Conservation (phyloP, 805 yeast species). For the Brettanomyces sp. region DNA sequence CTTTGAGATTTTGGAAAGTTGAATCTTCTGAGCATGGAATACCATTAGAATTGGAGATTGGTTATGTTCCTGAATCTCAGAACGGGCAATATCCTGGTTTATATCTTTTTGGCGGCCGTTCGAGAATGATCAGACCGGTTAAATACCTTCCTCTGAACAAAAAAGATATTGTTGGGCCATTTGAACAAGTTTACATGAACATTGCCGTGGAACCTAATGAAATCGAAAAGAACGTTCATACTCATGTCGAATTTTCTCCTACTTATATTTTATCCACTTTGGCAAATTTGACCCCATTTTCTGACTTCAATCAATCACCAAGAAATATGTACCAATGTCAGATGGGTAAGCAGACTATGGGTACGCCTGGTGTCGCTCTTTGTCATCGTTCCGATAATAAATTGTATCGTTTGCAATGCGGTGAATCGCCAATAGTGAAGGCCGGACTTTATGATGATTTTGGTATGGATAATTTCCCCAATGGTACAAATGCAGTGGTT, state of each 20-base stretch:
- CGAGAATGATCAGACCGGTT: slow-evolving; percentile 95
- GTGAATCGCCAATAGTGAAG: slow-evolving; percentile 95
- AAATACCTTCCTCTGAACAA: slow-evolving; percentile 79
- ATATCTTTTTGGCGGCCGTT: slow-evolving; percentile 80
- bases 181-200: slow-evolving; percentile 95
- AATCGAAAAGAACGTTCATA: slow-evolving; percentile 69
- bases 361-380: slow-evolving; percentile 97
- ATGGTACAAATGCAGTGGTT: slow-evolving; percentile 96
- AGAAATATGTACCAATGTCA: slow-evolving; percentile 99
- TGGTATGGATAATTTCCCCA: slow-evolving; percentile 97
- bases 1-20: slow-evolving; percentile 88
- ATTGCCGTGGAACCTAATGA: slow-evolving; percentile 92
- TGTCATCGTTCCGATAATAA: slow-evolving; percentile 91
- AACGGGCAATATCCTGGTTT: slow-evolving; percentile 98
- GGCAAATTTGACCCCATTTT: slow-evolving; percentile 95
- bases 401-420: slow-evolving; percentile 83
- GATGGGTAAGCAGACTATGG: slow-evolving; percentile 99
- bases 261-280: slow-evolving; percentile 89
- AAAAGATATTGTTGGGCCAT: slow-evolving; percentile 88
- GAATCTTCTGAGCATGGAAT: slow-evolving; percentile 59
- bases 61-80: slow-evolving; percentile 90
- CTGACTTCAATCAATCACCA: slow-evolving; percentile 98
- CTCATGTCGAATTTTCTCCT: slow-evolving; percentile 92
- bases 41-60: slow-evolving; percentile 84
- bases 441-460: slow-evolving; percentile 90